Evolutionary conservation across 1,284 basidiomycete species (phyloP).

Genomic region (Puccinia hordei): DNA sequence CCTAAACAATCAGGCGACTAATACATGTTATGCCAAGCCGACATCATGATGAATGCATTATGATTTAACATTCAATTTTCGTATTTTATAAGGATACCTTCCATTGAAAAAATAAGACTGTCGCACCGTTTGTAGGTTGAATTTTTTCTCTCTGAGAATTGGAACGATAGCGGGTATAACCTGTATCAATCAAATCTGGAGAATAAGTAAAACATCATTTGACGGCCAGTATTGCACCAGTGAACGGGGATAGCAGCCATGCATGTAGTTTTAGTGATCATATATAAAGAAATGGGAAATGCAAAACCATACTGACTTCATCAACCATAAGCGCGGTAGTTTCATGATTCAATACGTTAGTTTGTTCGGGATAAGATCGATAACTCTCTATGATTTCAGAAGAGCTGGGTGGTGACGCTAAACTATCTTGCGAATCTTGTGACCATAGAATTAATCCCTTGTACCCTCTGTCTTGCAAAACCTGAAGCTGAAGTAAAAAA

Average conservation of each 20-base stretch:
- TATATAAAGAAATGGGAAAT: neutral
- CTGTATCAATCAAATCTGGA: neutral
- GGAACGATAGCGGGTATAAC: slow-evolving; percentile 19
- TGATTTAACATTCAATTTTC: neutral
- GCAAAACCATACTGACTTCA: neutral
- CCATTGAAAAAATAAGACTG: neutral
- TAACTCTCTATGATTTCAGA: slow-evolving; percentile 35
- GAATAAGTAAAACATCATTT: neutral
- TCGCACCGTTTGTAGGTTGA: slow-evolving; percentile 15
- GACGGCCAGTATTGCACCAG: neutral
- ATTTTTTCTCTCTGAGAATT: neutral
- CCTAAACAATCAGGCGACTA: slow-evolving; percentile 4
- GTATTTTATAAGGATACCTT: neutral
- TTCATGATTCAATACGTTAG: slow-evolving; percentile 42
- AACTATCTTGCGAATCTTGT: slow-evolving; percentile 28
- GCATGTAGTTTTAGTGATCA: too few relatives aligned
- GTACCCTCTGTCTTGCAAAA: slow-evolving; percentile 55
- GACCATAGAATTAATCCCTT: slow-evolving; percentile 52
- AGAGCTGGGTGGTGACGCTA: neutral
- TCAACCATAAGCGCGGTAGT: neutral
- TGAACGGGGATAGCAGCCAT: neutral
- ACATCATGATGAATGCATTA: neutral
- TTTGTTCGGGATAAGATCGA: slow-evolving; percentile 23
- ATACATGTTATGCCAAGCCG: neutral
- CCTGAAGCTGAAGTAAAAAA: slow-evolving; percentile 45